phyloP scores from a whole-genome alignment of 2,329 filamentous ascomycete genomes.

The Tolypocladium capitatum region DNA sequence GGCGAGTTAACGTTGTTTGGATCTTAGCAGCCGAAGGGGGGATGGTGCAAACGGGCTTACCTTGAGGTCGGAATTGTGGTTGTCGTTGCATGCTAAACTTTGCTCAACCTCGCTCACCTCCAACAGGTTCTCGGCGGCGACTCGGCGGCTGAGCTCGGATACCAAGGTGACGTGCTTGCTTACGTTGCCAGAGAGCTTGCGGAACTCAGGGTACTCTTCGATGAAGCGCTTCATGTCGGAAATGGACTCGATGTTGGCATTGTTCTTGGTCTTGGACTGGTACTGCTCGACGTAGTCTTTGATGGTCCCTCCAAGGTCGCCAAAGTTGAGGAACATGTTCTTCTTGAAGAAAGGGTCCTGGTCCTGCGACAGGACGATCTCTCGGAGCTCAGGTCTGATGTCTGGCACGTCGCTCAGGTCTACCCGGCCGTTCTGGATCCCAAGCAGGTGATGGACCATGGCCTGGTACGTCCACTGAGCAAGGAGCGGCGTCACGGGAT shows the following conservation, averaged over 20 bases:
- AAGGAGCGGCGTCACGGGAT: constrained; percentile 84
- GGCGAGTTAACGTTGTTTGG: neutral
- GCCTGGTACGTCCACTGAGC: constrained; percentile 99
- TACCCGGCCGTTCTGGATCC: constrained; percentile 89
- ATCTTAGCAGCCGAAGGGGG: neutral
- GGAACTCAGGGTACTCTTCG: constrained; percentile 96
- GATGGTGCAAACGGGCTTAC: constrained; percentile 29
- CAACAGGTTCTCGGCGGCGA: constrained; percentile 75
- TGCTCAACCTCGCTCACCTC: constrained; percentile 97
- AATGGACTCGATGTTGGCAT: constrained; percentile 91
- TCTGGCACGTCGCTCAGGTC: constrained; percentile 76
- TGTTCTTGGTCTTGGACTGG: constrained; percentile 93
- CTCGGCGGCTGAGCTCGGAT: constrained; percentile 78
- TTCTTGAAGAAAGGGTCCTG: constrained; percentile 98
- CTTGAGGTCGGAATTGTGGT: constrained; percentile 83
- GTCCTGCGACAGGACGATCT: constrained; percentile 90
- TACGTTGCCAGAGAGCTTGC: constrained; percentile 92
- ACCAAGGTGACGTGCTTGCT: constrained; percentile 97
- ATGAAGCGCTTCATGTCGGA: constrained; percentile 98
- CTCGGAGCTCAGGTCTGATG: constrained; percentile 72
- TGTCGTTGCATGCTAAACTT: constrained; percentile 92
- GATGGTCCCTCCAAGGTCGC: constrained; percentile 87
- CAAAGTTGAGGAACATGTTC: constrained; percentile 98
- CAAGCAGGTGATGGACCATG: constrained; percentile 96
- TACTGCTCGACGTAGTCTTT: constrained; percentile 99